Evolutionary conservation across 2,329 filamentous ascomycete genomes (phyloP).

Genomic region (Diaporthe helianthi): DNA sequence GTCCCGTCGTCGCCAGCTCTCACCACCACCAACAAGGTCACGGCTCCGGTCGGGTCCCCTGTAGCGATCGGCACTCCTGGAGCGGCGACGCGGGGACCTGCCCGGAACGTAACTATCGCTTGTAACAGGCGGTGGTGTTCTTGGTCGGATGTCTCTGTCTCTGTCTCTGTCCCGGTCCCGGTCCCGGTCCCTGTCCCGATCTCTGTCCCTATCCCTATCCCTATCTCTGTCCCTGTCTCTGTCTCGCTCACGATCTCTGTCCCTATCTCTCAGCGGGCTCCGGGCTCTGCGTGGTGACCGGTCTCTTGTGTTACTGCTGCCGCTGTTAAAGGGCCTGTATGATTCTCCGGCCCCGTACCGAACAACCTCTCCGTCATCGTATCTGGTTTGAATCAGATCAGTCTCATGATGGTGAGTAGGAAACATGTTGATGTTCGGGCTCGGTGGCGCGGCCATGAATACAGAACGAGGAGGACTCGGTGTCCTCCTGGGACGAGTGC

Average conservation of each 20-base stretch:
- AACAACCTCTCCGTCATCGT: conserved; percentile 68
- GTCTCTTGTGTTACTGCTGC: conserved; percentile 34
- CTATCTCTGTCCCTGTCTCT: conserved; percentile 45
- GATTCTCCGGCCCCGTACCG: conserved; percentile 68
- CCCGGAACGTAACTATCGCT: conserved; percentile 53
- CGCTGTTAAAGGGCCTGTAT: conserved; percentile 61
- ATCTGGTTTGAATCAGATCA: conserved; percentile 48
- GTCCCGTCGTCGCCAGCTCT: conserved; percentile 49
- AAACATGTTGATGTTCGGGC: background rate
- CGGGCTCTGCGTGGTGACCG: conserved; percentile 40
- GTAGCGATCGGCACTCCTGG: conserved; percentile 51
- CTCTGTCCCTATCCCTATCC: conserved; percentile 36
- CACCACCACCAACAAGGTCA: conserved; percentile 40
- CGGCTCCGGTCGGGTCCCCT: conserved; percentile 46
- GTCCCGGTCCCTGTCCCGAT: conserved; percentile 33
- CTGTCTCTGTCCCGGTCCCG: conserved; percentile 13
- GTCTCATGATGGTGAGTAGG: conserved; percentile 17
- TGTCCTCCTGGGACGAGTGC: background rate
- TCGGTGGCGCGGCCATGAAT: background rate
- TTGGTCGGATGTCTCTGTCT: conserved; percentile 38
- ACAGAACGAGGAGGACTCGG: background rate
- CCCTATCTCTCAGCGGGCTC: conserved; percentile 42
- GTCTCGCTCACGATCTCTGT: conserved; percentile 38
- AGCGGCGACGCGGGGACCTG: conserved; percentile 51
- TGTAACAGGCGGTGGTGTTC: conserved; percentile 40